Conservation (phyloP, 2,329 filamentous ascomycete genomes). For the Ploettnerulaceae sp. region DNA sequence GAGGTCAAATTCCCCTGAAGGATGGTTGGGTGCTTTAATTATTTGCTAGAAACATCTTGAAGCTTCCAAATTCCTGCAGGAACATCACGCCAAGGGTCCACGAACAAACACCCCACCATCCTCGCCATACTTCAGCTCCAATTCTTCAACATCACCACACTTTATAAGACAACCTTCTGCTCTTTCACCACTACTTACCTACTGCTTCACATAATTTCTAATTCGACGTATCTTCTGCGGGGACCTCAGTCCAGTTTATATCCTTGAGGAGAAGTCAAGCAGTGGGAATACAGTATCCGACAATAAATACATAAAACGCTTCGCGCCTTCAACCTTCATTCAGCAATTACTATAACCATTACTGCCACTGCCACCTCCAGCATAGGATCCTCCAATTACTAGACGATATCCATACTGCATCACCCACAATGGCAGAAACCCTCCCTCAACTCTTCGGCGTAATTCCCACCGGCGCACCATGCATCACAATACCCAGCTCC, state of each 20-base stretch:
- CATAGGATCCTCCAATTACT: background rate
- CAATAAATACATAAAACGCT: too few species aligned
- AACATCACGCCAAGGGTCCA: background rate
- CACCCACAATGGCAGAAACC: slow-evolving; percentile 16
- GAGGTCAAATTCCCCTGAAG: background rate
- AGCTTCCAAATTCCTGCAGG: background rate
- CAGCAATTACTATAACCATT: background rate
- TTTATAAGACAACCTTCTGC: too few species aligned
- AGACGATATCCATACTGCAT: too few species aligned
- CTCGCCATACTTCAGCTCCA: background rate
- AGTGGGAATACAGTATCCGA: too few species aligned
- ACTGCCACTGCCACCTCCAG: background rate
- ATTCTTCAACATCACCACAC: too few species aligned
- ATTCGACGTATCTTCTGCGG: too few species aligned
- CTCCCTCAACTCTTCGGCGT: slow-evolving; percentile 31
- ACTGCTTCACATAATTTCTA: too few species aligned
- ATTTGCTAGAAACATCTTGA: background rate
- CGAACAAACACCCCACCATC: slow-evolving; percentile 7
- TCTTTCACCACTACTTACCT: too few species aligned
- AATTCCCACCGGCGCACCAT: slow-evolving; percentile 51
- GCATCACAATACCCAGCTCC: slow-evolving; percentile 51
- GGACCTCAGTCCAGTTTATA: too few species aligned
- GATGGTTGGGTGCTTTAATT: background rate
- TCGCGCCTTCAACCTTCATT: background rate
- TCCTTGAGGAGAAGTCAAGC: too few species aligned